phyloP scores from a whole-genome alignment of 352 stramenopile genomes.

The Phytophthora tentaculata region DNA sequence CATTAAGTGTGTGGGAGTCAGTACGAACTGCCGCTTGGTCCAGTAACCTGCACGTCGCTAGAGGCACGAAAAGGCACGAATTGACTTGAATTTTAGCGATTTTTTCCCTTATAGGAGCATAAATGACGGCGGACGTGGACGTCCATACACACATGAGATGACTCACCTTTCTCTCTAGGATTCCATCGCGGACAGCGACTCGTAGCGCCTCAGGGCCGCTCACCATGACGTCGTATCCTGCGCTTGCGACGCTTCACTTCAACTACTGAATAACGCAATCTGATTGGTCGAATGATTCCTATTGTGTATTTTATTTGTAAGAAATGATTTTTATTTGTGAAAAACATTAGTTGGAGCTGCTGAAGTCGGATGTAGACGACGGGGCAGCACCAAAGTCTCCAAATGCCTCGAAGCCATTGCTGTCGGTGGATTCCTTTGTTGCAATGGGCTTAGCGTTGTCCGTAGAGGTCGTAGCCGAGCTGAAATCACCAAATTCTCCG shows the following conservation, averaged over 20 bases:
- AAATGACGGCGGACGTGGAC: background rate
- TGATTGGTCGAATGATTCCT: conserved; percentile 11
- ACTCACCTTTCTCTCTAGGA: conserved; percentile 69
- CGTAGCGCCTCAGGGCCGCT: conserved; percentile 66
- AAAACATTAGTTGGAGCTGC: conserved; percentile 35
- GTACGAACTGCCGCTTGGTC: conserved; percentile 83
- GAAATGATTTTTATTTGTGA: conserved; percentile 31
- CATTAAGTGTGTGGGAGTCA: conserved; percentile 67
- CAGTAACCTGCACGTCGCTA: conserved; percentile 74
- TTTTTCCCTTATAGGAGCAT: conserved; percentile 4
- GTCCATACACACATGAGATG: background rate
- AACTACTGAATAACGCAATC: conserved; percentile 13
- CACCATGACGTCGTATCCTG: conserved; percentile 54
- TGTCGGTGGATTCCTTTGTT: conserved; percentile 16
- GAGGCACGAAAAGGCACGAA: conserved; percentile 6
- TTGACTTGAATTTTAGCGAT: conserved; percentile 13
- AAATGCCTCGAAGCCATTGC: conserved; percentile 24
- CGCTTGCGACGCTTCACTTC: conserved; percentile 40
- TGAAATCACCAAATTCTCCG: conserved; percentile 33
- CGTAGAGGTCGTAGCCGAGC: conserved; percentile 14
- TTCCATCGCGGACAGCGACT: conserved; percentile 58
- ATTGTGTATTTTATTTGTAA: conserved; percentile 14
- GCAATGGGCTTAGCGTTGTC: conserved; percentile 8
- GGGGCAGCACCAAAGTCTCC: conserved; percentile 34
- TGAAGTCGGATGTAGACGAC: conserved; percentile 23